Percentiles rank a stretch among this genome's conserved stretches.
phyloP scores from a whole-genome alignment of 148 eudicot species.

The Amaranthus hypochondriacus region DNA sequence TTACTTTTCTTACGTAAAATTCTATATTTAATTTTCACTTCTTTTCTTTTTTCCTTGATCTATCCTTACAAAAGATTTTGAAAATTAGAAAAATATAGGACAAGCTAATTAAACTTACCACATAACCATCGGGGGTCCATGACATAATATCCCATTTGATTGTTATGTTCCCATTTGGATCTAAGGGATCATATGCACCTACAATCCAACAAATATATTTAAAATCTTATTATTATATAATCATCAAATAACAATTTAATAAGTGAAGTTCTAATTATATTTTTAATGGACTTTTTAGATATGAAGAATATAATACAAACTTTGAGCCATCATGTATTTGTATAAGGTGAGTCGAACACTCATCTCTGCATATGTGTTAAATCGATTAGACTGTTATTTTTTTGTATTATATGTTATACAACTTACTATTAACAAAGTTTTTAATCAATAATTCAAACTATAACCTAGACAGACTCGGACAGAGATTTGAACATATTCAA shows the following conservation, averaged over 20 bases:
- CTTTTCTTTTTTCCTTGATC: too few relatives aligned
- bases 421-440: too few relatives aligned
- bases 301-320: background rate
- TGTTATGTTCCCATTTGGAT: conserved; percentile 86
- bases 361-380: too few relatives aligned
- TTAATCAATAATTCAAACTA: too few relatives aligned
- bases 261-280: background rate
- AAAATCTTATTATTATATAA: background rate
- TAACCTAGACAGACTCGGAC: too few relatives aligned
- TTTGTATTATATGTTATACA: too few relatives aligned
- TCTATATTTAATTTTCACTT: too few relatives aligned
- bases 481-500: too few relatives aligned
- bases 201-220: conserved; percentile 4
- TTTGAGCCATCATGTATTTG: background rate
- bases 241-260: background rate
- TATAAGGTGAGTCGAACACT: too few relatives aligned
- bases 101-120: conserved; percentile 30
- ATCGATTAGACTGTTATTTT: too few relatives aligned
- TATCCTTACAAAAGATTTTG: background rate
- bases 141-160: conserved; percentile 86
- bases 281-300: background rate
- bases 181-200: conserved; percentile 87
- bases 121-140: conserved; percentile 87
- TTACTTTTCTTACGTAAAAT: too few relatives aligned
- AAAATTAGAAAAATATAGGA: background rate